Evolutionary conservation across 768 basidiomycete genomes (phyloP).

Genomic region (Xerocomellus chrysenteron): DNA sequence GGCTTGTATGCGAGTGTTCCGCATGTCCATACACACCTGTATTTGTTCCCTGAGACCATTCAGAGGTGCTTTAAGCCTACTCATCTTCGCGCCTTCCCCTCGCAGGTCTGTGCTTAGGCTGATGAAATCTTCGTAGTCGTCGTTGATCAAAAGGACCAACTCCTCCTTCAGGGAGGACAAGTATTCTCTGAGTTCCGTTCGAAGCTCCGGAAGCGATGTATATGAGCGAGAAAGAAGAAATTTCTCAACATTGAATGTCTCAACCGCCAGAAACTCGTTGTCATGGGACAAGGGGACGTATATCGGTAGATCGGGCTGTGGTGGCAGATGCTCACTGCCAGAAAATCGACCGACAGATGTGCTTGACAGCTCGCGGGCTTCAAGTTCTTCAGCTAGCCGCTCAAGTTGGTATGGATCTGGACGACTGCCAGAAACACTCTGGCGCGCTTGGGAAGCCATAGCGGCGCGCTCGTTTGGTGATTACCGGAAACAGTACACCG

Average conservation of each 20-base stretch:
- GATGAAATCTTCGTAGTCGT: slow-evolving; percentile 98
- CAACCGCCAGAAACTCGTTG: slow-evolving; percentile 68
- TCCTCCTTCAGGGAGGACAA: slow-evolving; percentile 84
- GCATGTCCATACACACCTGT: slow-evolving; percentile 47
- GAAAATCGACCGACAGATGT: slow-evolving; percentile 6
- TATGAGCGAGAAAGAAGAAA: slow-evolving; percentile 87
- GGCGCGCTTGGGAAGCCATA: slow-evolving; percentile 22
- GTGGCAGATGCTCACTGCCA: slow-evolving; percentile 6
- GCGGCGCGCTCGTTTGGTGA: background rate
- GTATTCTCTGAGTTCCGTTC: slow-evolving; percentile 85
- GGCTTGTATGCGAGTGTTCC: background rate
- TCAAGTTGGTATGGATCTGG: slow-evolving; percentile 67
- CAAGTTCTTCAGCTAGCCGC: slow-evolving; percentile 72
- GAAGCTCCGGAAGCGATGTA: slow-evolving; percentile 83
- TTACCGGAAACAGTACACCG: background rate
- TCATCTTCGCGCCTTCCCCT: slow-evolving; percentile 76
- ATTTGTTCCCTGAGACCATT: slow-evolving; percentile 61
- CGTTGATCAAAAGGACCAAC: slow-evolving; percentile 92
- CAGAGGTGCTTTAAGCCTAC: slow-evolving; percentile 68
- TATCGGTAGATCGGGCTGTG: slow-evolving; percentile 53
- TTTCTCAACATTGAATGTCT: slow-evolving; percentile 75
- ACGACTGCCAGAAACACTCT: slow-evolving; percentile 9
- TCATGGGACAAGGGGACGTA: slow-evolving; percentile 76
- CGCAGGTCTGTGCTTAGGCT: slow-evolving; percentile 90
- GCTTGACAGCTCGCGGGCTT: slow-evolving; percentile 45